phyloP scores from a whole-genome alignment of 2,329 filamentous ascomycete genomes.

The Fusarium citri region DNA sequence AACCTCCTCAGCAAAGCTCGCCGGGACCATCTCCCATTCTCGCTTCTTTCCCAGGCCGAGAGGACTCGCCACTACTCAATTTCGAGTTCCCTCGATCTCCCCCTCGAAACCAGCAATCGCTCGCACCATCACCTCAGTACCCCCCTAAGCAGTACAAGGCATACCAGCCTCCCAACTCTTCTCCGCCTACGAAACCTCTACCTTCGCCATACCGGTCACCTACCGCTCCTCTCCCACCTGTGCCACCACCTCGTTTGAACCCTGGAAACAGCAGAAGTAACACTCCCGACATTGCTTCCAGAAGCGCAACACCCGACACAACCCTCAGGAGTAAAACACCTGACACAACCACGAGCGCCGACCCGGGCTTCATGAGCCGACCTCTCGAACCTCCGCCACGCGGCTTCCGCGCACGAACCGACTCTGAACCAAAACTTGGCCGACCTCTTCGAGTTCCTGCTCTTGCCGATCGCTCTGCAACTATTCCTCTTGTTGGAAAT shows the following conservation, averaged over 20 bases:
- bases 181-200: conserved; percentile 27
- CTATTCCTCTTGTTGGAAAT: conserved; percentile 8
- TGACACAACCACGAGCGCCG: not conserved
- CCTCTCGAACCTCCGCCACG: conserved; percentile 45
- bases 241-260: conserved; percentile 28
- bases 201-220: conserved; percentile 27
- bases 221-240: conserved; percentile 28
- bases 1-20: conserved; percentile 34
- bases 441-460: conserved; percentile 43
- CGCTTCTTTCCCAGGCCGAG: conserved; percentile 16
- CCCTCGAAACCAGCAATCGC: conserved; percentile 1
- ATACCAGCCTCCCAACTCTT: conserved; percentile 30
- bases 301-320: not conserved
- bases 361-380: conserved; percentile 36
- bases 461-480: conserved; percentile 33
- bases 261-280: conserved; percentile 11
- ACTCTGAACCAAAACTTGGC: conserved; percentile 39
- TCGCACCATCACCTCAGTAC: conserved; percentile 16
- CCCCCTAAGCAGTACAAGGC: conserved; percentile 31
- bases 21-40: conserved; percentile 29
- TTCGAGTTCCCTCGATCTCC: conserved; percentile 14
- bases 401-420: conserved; percentile 45
- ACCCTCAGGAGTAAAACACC: conserved; percentile 15
- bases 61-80: not conserved
- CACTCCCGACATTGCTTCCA: not conserved